phyloP scores from a whole-genome alignment of 371 early-diverging fungal genomes.

The Paraphysoderma sedebokerense region DNA sequence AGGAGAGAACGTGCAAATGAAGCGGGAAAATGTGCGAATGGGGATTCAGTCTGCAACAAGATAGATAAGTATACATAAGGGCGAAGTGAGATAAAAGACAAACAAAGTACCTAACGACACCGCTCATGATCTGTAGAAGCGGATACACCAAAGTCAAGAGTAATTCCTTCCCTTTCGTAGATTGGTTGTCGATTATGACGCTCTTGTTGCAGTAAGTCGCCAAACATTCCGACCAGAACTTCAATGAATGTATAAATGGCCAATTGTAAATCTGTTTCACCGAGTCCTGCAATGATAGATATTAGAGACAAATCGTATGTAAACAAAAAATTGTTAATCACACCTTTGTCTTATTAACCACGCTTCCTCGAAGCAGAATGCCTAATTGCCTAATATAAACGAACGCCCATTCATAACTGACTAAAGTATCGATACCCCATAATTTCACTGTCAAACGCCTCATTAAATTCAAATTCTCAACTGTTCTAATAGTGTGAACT shows the following conservation, averaged over 20 bases:
- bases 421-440: conserved; percentile 47
- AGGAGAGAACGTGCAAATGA: conserved; percentile 62
- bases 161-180: too few relatives aligned
- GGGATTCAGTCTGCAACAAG: conserved; percentile 72
- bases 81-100: too few relatives aligned
- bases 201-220: conserved; percentile 37
- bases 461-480: conserved; percentile 73
- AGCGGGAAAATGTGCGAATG: conserved; percentile 77
- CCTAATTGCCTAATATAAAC: conserved; percentile 82
- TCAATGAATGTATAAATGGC: conserved; percentile 79
- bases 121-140: conserved; percentile 69
- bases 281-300: conserved; percentile 30
- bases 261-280: conserved; percentile 80
- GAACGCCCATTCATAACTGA: conserved; percentile 82
- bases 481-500: conserved; percentile 54
- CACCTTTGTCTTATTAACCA: conserved; percentile 51
- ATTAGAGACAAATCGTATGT: background rate
- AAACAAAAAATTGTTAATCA: background rate
- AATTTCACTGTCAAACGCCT: conserved; percentile 73
- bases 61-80: too few relatives aligned
- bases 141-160: conserved; percentile 75
- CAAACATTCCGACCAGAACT: conserved; percentile 72
- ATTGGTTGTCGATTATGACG: too few relatives aligned
- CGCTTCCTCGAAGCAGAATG: conserved; percentile 65
- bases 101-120: too few relatives aligned